These are phyloP conservation scores for Patellifolia procumbens DNA, from an alignment of 179 eudicot species.

Conservation along the genomic window DNA sequence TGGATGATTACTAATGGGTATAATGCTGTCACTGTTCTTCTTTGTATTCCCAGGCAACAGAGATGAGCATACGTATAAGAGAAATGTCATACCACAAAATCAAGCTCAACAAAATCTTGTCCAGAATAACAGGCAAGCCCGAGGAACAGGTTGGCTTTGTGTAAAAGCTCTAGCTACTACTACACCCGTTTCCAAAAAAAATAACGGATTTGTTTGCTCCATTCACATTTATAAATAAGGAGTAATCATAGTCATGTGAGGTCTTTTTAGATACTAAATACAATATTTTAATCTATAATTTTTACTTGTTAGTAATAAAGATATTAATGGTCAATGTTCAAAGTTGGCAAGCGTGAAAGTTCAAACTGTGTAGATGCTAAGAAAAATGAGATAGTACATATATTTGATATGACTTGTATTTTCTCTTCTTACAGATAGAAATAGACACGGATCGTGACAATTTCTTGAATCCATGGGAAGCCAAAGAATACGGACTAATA, in stretches of 20 bases:
- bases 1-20: neutral
- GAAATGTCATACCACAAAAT: conserved; percentile 75
- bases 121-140: conserved; percentile 85
- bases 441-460: conserved; percentile 68
- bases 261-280: no score
- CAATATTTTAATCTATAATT: no score
- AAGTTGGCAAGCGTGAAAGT: no score
- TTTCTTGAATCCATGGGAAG: conserved; percentile 93
- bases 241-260: no score
- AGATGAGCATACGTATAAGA: conserved; percentile 66
- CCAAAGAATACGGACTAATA: conserved; percentile 82
- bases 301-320: no score
- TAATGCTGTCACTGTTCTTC: no score
- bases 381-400: no score
- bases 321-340: no score
- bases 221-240: no score
- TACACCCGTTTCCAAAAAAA: no score
- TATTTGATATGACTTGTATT: neutral
- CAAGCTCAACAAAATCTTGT: conserved; percentile 79
- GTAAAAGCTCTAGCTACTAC: neutral
- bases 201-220: no score
- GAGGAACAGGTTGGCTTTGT: conserved; percentile 56
- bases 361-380: no score
- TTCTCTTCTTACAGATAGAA: conserved; percentile 54
- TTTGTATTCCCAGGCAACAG: conserved; percentile 55